These are phyloP conservation scores for Macrocystidia cucumis DNA, from an alignment of 1,284 basidiomycete genomes.

Conservation along the genomic window DNA sequence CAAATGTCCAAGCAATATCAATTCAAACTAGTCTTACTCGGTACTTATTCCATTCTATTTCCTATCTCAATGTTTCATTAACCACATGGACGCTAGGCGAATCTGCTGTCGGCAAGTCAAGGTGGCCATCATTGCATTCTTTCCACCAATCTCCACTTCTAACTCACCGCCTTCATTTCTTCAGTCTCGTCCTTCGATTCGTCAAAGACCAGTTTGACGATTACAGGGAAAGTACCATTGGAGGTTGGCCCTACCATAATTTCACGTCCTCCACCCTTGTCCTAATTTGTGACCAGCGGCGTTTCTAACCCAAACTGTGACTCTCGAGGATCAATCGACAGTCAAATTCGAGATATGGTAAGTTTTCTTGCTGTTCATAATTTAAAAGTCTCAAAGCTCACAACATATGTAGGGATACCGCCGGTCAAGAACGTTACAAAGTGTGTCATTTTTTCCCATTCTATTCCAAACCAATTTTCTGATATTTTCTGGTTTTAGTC, in stretches of 20 bases:
- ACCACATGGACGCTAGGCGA: slow-evolving; percentile 62
- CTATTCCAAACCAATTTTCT: slow-evolving; percentile 10
- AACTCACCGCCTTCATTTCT: slow-evolving; percentile 14
- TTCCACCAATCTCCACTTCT: too few relatives aligned
- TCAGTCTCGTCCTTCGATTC: slow-evolving; percentile 87
- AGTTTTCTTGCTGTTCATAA: slow-evolving; percentile 15
- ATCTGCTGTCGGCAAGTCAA: slow-evolving; percentile 96
- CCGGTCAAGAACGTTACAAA: slow-evolving; percentile 91
- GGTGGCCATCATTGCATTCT: slow-evolving; percentile 34
- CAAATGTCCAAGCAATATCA: slow-evolving; percentile 82
- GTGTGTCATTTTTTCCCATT: slow-evolving; percentile 29
- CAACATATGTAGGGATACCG: slow-evolving; percentile 67
- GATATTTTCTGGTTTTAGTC: slow-evolving; percentile 33
- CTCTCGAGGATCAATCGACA: slow-evolving; percentile 81
- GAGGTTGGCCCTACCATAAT: slow-evolving; percentile 39
- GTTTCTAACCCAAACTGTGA: slow-evolving; percentile 94
- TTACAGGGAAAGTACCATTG: slow-evolving; percentile 89
- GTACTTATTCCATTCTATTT: slow-evolving; percentile 31
- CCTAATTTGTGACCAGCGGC: slow-evolving; percentile 53
- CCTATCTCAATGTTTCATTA: slow-evolving; percentile 8
- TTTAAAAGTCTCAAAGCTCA: neutral
- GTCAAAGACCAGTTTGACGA: slow-evolving; percentile 98
- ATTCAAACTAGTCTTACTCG: slow-evolving; percentile 89
- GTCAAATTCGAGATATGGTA: slow-evolving; percentile 99
- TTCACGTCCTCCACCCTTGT: slow-evolving; percentile 5